A percentile compares a stretch with the other conserved stretches of the same genome.
Evolutionary conservation across 2,329 filamentous ascomycete genomes (phyloP).

Genomic region (Endoconidiophora laricicola): DNA sequence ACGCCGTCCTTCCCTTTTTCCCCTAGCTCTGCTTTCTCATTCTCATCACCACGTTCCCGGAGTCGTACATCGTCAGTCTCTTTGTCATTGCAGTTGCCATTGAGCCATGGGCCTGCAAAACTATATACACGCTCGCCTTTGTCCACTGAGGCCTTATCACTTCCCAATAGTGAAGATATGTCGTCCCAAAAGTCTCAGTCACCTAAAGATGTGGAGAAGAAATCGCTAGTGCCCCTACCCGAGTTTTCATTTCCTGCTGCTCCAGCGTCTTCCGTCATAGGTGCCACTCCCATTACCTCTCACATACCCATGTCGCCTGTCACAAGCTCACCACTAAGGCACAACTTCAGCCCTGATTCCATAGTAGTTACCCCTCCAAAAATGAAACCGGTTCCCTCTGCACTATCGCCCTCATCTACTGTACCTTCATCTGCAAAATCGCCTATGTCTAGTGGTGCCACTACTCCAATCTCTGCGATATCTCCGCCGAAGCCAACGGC

Average conservation of each 20-base stretch:
- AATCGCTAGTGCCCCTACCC: neutral
- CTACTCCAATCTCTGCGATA: neutral
- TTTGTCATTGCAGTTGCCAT: slow-evolving; percentile 2
- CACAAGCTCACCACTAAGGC: neutral
- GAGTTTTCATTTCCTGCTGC: slow-evolving; percentile 2
- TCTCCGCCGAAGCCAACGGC: neutral
- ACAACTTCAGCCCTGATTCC: neutral
- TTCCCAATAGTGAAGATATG: neutral
- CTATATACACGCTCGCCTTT: slow-evolving; percentile 10
- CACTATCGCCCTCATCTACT: neutral
- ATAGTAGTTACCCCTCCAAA: neutral
- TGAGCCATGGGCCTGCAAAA: neutral
- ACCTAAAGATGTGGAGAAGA: neutral
- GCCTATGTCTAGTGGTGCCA: neutral
- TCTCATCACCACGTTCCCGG: neutral
- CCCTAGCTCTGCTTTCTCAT: neutral
- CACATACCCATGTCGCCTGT: neutral
- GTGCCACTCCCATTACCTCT: neutral
- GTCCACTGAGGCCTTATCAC: slow-evolving; percentile 3
- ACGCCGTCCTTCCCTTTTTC: slow-evolving; percentile 6
- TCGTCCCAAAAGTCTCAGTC: neutral
- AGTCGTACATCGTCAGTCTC: neutral
- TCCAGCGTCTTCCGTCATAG: neutral
- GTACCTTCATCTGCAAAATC: neutral
- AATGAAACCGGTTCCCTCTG: neutral